These are phyloP conservation scores for Pyrus communis DNA, from an alignment of 306 rosid genomes.

Conservation along the genomic window DNA sequence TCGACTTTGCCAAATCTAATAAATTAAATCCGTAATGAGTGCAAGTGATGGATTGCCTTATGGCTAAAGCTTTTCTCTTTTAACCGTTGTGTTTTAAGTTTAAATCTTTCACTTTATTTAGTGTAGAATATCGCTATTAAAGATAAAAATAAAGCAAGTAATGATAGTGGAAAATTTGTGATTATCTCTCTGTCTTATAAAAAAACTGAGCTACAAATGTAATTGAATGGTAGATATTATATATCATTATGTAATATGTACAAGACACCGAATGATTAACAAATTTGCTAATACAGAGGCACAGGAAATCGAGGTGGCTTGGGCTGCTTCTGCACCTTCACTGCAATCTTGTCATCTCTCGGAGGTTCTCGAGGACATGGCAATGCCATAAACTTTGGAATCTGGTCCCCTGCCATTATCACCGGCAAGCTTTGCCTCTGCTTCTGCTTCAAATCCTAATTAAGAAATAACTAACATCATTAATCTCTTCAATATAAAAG, in stretches of 20 bases:
- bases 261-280: background rate
- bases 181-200: background rate
- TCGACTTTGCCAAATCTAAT: background rate
- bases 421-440: slow-evolving; percentile 61
- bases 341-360: slow-evolving; percentile 29
- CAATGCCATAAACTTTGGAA: slow-evolving; percentile 84
- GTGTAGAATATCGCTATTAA: too few relatives aligned
- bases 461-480: background rate
- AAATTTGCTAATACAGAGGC: slow-evolving; percentile 30
- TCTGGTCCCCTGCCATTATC: slow-evolving; percentile 78
- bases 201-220: background rate
- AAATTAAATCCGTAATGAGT: background rate
- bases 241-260: background rate
- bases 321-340: slow-evolving; percentile 32
- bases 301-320: slow-evolving; percentile 51
- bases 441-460: slow-evolving; percentile 35
- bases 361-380: slow-evolving; percentile 73
- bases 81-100: too few relatives aligned
- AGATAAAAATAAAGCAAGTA: background rate
- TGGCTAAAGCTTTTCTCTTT: too few relatives aligned
- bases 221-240: background rate
- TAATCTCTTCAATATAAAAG: background rate
- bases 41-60: too few relatives aligned
- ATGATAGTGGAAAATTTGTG: background rate
- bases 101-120: too few relatives aligned